These are phyloP conservation scores for Kluyveromyces sp. DNA, from an alignment of 1,139 yeast genomes.

Conservation along the genomic window DNA sequence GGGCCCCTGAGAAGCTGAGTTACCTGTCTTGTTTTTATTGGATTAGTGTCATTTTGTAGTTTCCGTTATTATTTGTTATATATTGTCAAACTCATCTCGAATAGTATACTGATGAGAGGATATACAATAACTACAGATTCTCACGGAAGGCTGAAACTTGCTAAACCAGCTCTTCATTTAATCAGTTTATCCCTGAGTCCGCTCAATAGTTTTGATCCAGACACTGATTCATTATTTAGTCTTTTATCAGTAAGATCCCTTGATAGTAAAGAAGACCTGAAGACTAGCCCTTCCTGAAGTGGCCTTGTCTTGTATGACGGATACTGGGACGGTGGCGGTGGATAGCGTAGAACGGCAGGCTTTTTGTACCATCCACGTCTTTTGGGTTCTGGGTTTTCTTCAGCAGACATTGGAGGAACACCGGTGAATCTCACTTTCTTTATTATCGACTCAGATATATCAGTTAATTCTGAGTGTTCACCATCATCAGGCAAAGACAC, in stretches of 20 bases:
- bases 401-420: constrained; percentile 30
- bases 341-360: constrained; percentile 32
- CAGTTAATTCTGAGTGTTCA: neutral
- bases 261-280: constrained; percentile 27
- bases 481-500: neutral
- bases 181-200: constrained; percentile 24
- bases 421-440: constrained; percentile 32
- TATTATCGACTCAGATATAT: neutral
- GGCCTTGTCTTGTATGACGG: constrained; percentile 17
- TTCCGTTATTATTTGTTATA: too few relatives aligned
- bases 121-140: too few relatives aligned
- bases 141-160: too few relatives aligned
- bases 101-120: neutral
- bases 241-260: constrained; percentile 10
- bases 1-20: too few relatives aligned
- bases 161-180: too few relatives aligned
- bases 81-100: too few relatives aligned
- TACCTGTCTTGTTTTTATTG: too few relatives aligned
- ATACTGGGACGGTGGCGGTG: constrained; percentile 28
- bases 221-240: constrained; percentile 6
- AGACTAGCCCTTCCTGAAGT: constrained; percentile 31
- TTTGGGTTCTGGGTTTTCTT: constrained; percentile 29
- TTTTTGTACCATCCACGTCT: constrained; percentile 33
- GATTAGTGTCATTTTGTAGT: too few relatives aligned
- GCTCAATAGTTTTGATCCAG: constrained; percentile 20